Percentiles rank a stretch among this genome's conserved stretches.
Evolutionary conservation across 208 protist species (phyloP).

Genomic region (Trypanosomatidae sp.): DNA sequence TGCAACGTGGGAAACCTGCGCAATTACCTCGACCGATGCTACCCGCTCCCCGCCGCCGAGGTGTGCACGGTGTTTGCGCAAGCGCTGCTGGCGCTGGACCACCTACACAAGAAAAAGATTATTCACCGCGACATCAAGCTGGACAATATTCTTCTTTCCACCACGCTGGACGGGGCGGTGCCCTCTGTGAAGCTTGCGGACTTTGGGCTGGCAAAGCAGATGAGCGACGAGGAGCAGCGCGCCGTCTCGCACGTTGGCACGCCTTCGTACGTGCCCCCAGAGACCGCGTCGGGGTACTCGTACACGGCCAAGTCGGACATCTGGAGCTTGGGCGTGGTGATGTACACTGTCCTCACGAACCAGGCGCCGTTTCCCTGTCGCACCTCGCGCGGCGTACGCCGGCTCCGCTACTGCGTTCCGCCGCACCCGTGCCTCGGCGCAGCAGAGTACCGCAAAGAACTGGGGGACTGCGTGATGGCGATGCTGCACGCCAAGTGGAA

Average conservation of each 20-base stretch:
- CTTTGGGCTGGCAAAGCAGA: slow-evolving; percentile 59
- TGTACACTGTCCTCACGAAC: slow-evolving; percentile 73
- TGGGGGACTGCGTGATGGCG: slow-evolving; percentile 62
- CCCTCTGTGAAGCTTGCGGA: slow-evolving; percentile 71
- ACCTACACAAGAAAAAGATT: slow-evolving; percentile 70
- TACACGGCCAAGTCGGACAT: slow-evolving; percentile 77
- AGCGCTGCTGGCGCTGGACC: slow-evolving; percentile 66
- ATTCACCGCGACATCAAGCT: slow-evolving; percentile 97
- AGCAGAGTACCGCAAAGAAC: slow-evolving; percentile 34
- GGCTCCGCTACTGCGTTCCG: slow-evolving; percentile 4
- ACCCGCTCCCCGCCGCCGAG: slow-evolving; percentile 42
- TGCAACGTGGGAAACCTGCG: slow-evolving; percentile 66
- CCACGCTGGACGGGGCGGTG: no score
- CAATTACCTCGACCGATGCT: slow-evolving; percentile 27
- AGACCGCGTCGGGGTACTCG: slow-evolving; percentile 42
- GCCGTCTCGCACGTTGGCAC: slow-evolving; percentile 56
- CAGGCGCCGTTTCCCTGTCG: slow-evolving; percentile 48
- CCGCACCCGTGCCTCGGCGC: no score
- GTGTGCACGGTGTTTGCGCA: slow-evolving; percentile 62
- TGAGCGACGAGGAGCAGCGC: no score
- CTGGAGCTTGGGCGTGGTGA: slow-evolving; percentile 72
- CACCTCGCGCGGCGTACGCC: no score
- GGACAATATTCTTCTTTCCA: slow-evolving; percentile 90
- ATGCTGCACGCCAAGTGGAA: slow-evolving; percentile 62
- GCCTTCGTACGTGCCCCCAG: slow-evolving; percentile 62